phyloP scores from a whole-genome alignment of 805 yeast species.

The Candida nanaspora region DNA sequence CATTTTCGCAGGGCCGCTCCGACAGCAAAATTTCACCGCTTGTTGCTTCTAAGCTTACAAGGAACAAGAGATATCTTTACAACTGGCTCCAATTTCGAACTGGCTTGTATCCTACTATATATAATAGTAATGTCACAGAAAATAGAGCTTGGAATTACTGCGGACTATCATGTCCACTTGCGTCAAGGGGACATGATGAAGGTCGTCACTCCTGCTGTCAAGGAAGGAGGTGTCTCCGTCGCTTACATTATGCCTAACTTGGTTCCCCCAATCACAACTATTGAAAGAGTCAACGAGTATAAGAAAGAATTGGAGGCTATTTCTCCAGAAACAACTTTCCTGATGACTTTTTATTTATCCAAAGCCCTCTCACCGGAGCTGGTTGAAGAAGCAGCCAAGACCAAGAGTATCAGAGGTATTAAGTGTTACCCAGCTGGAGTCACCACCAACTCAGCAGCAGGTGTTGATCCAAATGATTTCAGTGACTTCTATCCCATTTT shows the following conservation, averaged over 20 bases:
- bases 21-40: too few species aligned
- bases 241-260: conserved; percentile 96
- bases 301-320: conserved; percentile 52
- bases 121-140: neutral
- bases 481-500: conserved; percentile 83
- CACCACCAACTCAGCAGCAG: conserved; percentile 90
- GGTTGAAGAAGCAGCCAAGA: conserved; percentile 67
- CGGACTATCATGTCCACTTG: conserved; percentile 94
- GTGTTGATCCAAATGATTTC: conserved; percentile 92
- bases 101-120: too few species aligned
- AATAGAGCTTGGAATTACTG: conserved; percentile 60
- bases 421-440: conserved; percentile 99
- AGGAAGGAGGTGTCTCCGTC: conserved; percentile 83
- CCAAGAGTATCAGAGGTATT: conserved; percentile 72
- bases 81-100: too few species aligned
- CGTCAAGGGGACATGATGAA: conserved; percentile 94
- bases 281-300: conserved; percentile 66
- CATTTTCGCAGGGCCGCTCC: too few species aligned
- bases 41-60: too few species aligned
- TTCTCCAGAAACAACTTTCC: conserved; percentile 77
- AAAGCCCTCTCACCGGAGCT: conserved; percentile 79
- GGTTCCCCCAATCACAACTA: conserved; percentile 82
- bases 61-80: too few species aligned
- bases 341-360: conserved; percentile 85
- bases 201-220: conserved; percentile 81